Percentiles rank a stretch among this genome's conserved stretches.
Evolutionary conservation across 179 eudicot genomes (phyloP).

Genomic region (Pouteria campechiana): DNA sequence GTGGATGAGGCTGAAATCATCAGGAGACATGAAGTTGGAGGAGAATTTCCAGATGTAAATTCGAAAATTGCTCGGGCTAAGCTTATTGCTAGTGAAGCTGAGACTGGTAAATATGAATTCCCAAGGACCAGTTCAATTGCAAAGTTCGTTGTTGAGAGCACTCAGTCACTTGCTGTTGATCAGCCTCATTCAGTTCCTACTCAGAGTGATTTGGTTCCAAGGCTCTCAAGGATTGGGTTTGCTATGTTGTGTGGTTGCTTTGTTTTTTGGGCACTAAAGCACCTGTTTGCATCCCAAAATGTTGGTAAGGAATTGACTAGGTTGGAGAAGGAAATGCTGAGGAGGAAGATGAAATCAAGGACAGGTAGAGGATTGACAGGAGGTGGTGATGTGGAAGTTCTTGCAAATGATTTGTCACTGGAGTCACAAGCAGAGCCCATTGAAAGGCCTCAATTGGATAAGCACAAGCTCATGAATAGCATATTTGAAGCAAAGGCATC

Average conservation of each 20-base stretch:
- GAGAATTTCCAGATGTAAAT: constrained; percentile 31
- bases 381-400: constrained; percentile 52
- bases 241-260: constrained; percentile 33
- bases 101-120: constrained; percentile 41
- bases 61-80: constrained; percentile 46
- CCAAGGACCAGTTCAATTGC: constrained; percentile 48
- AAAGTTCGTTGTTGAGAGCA: constrained; percentile 31
- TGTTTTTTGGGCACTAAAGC: constrained; percentile 35
- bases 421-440: constrained; percentile 13
- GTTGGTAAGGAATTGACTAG: constrained; percentile 24
- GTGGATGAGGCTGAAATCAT: constrained; percentile 70
- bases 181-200: constrained; percentile 15
- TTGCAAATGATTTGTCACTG: constrained; percentile 19
- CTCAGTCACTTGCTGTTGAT: constrained; percentile 13
- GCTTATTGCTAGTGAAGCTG: constrained; percentile 50
- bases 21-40: constrained; percentile 39
- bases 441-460: constrained; percentile 54
- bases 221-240: constrained; percentile 33
- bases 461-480: constrained; percentile 40
- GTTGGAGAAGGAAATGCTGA: constrained; percentile 75
- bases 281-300: constrained; percentile 14
- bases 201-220: constrained; percentile 11
- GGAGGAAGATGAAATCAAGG: constrained; percentile 60
- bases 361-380: constrained; percentile 30
- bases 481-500: constrained; percentile 34